Conservation (phyloP, 2,329 filamentous ascomycete genomes). For the Ampelomyces quisqualis region DNA sequence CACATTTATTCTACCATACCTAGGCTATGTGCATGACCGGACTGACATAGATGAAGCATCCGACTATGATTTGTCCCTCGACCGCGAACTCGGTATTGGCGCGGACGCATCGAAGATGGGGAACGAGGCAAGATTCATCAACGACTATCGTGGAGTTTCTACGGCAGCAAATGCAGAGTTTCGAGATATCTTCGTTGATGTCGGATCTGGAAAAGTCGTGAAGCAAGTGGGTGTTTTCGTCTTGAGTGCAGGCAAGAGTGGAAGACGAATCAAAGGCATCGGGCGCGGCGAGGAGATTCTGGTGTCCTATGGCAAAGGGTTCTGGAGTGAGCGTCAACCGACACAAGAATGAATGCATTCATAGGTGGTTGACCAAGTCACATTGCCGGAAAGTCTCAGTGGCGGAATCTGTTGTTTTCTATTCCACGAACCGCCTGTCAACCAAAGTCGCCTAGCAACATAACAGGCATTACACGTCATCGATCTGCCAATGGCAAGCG, state of each 20-base stretch:
- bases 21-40: slow-evolving; percentile 52
- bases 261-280: slow-evolving; percentile 51
- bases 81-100: slow-evolving; percentile 51
- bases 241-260: slow-evolving; percentile 51
- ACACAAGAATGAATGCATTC: slow-evolving; percentile 11
- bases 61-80: slow-evolving; percentile 55
- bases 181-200: slow-evolving; percentile 44
- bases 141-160: slow-evolving; percentile 55
- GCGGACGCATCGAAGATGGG: slow-evolving; percentile 53
- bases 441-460: too few species aligned
- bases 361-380: too few species aligned
- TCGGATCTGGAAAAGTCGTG: slow-evolving; percentile 45
- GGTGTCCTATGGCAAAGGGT: slow-evolving; percentile 57
- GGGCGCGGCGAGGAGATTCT: slow-evolving; percentile 53
- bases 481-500: too few species aligned
- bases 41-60: slow-evolving; percentile 46
- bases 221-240: slow-evolving; percentile 55
- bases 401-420: not conserved
- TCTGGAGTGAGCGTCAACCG: slow-evolving; percentile 46
- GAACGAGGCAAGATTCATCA: slow-evolving; percentile 56
- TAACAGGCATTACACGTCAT: too few species aligned
- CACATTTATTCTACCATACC: slow-evolving; percentile 52
- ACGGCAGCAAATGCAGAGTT: slow-evolving; percentile 48
- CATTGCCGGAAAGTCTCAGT: too few species aligned
- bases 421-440: too few species aligned